Conservation (phyloP, 2,329 filamentous ascomycete genomes). For the Diaporthe sp. region DNA sequence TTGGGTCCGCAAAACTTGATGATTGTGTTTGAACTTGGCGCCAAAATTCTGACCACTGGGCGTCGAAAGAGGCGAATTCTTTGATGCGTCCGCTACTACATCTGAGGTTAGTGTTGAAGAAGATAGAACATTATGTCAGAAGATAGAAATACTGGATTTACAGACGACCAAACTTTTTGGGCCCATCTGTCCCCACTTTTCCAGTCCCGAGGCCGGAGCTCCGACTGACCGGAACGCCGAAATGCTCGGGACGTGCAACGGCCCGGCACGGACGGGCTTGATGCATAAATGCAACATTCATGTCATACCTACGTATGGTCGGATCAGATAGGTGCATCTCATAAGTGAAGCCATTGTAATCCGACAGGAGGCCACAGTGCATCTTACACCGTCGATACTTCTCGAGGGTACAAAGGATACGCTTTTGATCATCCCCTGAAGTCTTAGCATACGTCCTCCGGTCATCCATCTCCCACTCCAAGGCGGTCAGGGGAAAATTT, state of each 20-base stretch:
- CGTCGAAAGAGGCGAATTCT: too few species aligned
- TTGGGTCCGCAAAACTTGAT: neutral
- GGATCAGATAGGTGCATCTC: neutral
- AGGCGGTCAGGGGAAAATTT: neutral
- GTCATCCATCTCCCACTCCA: neutral
- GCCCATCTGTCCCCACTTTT: neutral
- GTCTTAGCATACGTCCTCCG: neutral
- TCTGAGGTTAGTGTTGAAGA: neutral
- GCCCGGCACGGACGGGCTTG: neutral
- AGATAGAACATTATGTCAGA: neutral
- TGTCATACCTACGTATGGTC: too few species aligned
- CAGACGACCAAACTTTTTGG: neutral
- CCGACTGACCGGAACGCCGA: neutral
- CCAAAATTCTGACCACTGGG: neutral
- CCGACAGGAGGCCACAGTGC: neutral
- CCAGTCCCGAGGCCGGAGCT: neutral
- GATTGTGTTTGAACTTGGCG: too few species aligned
- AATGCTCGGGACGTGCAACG: neutral
- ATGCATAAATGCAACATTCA: neutral
- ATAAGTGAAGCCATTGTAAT: neutral
- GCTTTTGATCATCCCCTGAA: neutral
- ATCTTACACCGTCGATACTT: neutral
- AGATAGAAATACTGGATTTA: too few species aligned
- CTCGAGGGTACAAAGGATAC: neutral
- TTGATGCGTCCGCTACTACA: neutral